Evolutionary conservation across 352 stramenopile genomes (phyloP).

Genomic region (Saprolegnia parasitica): DNA sequence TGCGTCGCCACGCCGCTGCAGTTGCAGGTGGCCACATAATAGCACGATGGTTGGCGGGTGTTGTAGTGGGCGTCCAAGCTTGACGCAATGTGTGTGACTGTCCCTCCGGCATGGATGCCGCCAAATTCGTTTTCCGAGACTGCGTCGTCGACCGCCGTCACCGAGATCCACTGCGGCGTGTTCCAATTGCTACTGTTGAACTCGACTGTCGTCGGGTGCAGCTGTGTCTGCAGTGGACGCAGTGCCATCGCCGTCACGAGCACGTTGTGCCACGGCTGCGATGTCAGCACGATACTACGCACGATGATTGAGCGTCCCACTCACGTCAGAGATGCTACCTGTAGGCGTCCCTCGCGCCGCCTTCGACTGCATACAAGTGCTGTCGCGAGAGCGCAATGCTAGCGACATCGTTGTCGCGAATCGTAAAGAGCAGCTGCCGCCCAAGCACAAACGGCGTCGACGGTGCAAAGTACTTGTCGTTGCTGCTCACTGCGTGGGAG

Average conservation of each 20-base stretch:
- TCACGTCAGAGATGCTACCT: constrained; percentile 18
- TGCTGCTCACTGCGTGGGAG: constrained; percentile 41
- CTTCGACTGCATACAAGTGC: constrained; percentile 59
- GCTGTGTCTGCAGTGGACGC: constrained; percentile 41
- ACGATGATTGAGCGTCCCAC: neutral
- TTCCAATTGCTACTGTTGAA: constrained; percentile 54
- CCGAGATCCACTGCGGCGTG: constrained; percentile 39
- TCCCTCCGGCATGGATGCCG: constrained; percentile 51
- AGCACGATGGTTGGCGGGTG: constrained; percentile 54
- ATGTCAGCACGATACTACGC: constrained; percentile 42
- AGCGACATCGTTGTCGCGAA: constrained; percentile 62
- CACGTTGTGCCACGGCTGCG: constrained; percentile 55
- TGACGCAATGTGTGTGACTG: constrained; percentile 47
- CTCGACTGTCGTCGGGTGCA: constrained; percentile 33
- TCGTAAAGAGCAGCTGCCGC: constrained; percentile 53
- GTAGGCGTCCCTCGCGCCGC: constrained; percentile 51
- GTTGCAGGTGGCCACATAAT: constrained; percentile 50
- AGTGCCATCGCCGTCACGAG: constrained; percentile 42
- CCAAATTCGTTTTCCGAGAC: constrained; percentile 58
- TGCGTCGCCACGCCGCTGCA: neutral
- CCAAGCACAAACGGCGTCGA: constrained; percentile 58
- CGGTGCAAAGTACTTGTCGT: constrained; percentile 54
- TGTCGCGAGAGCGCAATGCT: constrained; percentile 47
- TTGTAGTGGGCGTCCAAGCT: constrained; percentile 64
- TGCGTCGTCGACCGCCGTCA: constrained; percentile 52